phyloP scores from a whole-genome alignment of 257 asterid species.

The Rauvolfia tetraphylla region DNA sequence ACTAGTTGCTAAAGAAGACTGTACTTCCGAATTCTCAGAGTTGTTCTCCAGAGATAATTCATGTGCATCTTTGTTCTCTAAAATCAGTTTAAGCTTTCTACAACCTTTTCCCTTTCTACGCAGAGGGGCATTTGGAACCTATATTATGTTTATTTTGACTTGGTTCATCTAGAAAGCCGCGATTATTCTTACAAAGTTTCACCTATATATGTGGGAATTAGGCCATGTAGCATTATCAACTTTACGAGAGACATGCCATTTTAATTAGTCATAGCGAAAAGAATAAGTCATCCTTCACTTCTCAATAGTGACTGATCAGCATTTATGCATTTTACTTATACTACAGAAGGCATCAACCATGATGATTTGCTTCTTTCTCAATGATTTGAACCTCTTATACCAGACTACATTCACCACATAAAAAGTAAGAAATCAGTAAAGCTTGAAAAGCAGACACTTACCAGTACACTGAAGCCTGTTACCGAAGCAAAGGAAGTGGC shows the following conservation, averaged over 20 bases:
- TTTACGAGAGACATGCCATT: not conserved
- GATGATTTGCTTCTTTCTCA: not conserved
- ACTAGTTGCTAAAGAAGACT: too few relatives aligned
- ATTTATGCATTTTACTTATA: too few relatives aligned
- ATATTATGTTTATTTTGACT: too few relatives aligned
- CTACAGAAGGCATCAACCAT: not conserved
- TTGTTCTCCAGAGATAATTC: too few relatives aligned
- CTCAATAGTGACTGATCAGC: too few relatives aligned
- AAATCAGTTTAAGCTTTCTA: too few relatives aligned
- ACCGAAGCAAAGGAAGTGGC: slow-evolving; percentile 68
- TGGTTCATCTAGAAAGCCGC: not conserved
- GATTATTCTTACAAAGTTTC: not conserved
- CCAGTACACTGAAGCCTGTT: slow-evolving; percentile 63
- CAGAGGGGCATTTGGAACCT: too few relatives aligned
- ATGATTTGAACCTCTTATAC: not conserved
- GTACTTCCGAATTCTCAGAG: too few relatives aligned
- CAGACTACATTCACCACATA: not conserved
- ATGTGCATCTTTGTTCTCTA: too few relatives aligned
- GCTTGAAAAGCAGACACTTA: slow-evolving; percentile 16
- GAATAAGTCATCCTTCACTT: too few relatives aligned
- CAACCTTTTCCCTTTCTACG: too few relatives aligned
- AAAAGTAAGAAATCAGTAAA: not conserved
- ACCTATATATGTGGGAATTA: not conserved
- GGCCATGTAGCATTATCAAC: not conserved
- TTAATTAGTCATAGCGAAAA: not conserved